Percentiles rank a stretch among this genome's conserved stretches.
phyloP scores from a whole-genome alignment of 2,329 filamentous ascomycete genomes.

The Epichloe amarillans region DNA sequence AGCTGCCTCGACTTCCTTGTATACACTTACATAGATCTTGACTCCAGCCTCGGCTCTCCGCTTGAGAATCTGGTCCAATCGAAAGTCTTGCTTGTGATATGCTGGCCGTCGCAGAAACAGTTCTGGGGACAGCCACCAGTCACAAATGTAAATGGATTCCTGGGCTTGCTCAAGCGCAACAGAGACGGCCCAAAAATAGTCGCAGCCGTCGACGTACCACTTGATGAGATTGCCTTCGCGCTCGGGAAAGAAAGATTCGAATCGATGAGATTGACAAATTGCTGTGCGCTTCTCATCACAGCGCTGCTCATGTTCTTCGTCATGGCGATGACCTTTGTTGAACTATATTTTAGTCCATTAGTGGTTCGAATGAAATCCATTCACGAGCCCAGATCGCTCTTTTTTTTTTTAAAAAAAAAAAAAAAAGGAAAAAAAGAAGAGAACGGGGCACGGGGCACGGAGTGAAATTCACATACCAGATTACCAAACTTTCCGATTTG shows the following conservation, averaged over 20 bases:
- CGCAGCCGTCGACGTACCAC: conserved; percentile 92
- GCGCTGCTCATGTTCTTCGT: conserved; percentile 77
- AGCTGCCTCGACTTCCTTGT: conserved; percentile 72
- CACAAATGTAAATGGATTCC: conserved; percentile 88
- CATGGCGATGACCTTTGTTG: conserved; percentile 82
- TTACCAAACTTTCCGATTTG: conserved; percentile 52
- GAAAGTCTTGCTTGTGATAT: conserved; percentile 69
- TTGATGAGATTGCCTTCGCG: conserved; percentile 77
- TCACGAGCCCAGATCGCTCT: not conserved
- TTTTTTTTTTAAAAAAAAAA: too few species aligned
- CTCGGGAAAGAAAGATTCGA: conserved; percentile 81
- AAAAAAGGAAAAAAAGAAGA: not conserved
- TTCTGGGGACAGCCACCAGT: conserved; percentile 94
- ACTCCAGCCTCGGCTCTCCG: conserved; percentile 82
- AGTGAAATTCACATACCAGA: conserved; percentile 29
- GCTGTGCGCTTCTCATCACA: conserved; percentile 69
- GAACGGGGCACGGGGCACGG: not conserved
- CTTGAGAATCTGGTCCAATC: conserved; percentile 78
- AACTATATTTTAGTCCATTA: conserved; percentile 31
- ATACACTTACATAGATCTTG: conserved; percentile 86
- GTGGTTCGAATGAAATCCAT: not conserved
- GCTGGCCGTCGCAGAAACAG: conserved; percentile 77
- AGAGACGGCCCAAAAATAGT: conserved; percentile 93
- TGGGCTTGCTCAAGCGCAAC: conserved; percentile 78
- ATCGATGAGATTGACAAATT: conserved; percentile 65